Evolutionary conservation across 2,329 filamentous ascomycete genomes (phyloP).

Genomic region (Hawksworthiomyces lignivorus): DNA sequence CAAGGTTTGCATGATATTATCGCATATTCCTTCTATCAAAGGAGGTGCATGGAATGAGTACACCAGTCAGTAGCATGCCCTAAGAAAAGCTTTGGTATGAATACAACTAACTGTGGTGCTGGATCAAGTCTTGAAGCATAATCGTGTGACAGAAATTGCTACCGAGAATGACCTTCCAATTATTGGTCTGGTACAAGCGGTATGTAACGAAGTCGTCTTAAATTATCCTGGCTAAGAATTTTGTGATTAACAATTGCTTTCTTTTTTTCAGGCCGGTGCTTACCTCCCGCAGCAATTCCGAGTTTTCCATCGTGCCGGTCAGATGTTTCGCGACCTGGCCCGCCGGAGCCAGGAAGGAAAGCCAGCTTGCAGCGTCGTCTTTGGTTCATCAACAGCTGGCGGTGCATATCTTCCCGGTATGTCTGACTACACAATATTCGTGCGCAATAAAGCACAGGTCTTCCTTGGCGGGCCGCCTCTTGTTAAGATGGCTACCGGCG

Average conservation of each 20-base stretch:
- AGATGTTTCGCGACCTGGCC: neutral
- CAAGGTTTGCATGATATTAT: neutral
- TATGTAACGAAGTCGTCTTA: too few species aligned
- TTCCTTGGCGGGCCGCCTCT: constrained; percentile 36
- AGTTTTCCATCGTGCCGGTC: constrained; percentile 1
- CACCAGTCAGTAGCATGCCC: too few species aligned
- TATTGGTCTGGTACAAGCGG: neutral
- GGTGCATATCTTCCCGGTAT: neutral
- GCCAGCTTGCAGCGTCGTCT: neutral
- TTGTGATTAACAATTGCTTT: neutral
- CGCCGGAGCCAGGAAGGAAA: neutral
- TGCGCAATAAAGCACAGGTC: constrained; percentile 32
- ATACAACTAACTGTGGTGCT: neutral
- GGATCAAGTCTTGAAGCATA: neutral
- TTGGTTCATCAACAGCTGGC: neutral
- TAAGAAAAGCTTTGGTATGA: too few species aligned
- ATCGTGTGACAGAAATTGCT: neutral
- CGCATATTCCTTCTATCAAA: neutral
- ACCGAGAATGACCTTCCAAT: constrained; percentile 1
- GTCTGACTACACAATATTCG: constrained; percentile 21
- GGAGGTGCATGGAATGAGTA: constrained; percentile 3
- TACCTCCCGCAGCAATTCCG: constrained; percentile 2
- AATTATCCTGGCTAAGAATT: too few species aligned
- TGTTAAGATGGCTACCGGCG: constrained; percentile 39
- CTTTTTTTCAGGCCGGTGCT: neutral